These are phyloP conservation scores for Cladophialophora immunda DNA, from an alignment of 2,329 filamentous ascomycete species.

Conservation along the genomic window DNA sequence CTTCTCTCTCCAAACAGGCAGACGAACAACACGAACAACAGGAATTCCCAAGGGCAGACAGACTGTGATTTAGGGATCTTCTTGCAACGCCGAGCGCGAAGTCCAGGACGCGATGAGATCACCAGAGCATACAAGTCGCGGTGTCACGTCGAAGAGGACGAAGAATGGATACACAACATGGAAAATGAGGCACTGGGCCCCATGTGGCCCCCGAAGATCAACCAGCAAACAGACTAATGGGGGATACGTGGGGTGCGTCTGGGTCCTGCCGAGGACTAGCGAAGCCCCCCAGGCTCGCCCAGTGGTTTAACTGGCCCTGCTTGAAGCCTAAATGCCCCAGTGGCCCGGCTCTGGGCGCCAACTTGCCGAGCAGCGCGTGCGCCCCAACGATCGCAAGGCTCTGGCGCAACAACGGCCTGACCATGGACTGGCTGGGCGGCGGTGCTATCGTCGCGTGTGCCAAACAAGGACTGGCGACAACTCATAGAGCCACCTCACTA, in stretches of 20 bases:
- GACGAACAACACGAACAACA: neutral
- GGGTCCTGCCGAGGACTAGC: neutral
- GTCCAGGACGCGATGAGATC: neutral
- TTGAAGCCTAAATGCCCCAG: neutral
- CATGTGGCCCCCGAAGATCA: neutral
- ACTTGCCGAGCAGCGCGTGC: slow-evolving; percentile 1
- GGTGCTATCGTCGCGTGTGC: too few species aligned
- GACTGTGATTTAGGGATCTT: neutral
- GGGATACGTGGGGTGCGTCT: neutral
- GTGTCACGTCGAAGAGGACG: slow-evolving; percentile 17
- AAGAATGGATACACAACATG: slow-evolving; percentile 18
- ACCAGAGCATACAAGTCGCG: slow-evolving; percentile 10
- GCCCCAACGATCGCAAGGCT: too few species aligned
- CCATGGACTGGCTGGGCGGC: too few species aligned
- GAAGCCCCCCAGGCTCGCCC: neutral
- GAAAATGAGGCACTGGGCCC: neutral
- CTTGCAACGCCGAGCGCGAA: neutral
- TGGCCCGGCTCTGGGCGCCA: too few species aligned
- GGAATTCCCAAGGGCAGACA: neutral
- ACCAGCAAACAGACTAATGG: neutral
- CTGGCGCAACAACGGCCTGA: too few species aligned
- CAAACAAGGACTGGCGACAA: too few species aligned
- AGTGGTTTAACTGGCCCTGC: neutral
- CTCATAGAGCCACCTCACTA: too few species aligned
- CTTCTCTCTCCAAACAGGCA: neutral